Evolutionary conservation across 495 filamentous ascomycete species (phyloP).

Genomic region (Penicillium simplicissimum): DNA sequence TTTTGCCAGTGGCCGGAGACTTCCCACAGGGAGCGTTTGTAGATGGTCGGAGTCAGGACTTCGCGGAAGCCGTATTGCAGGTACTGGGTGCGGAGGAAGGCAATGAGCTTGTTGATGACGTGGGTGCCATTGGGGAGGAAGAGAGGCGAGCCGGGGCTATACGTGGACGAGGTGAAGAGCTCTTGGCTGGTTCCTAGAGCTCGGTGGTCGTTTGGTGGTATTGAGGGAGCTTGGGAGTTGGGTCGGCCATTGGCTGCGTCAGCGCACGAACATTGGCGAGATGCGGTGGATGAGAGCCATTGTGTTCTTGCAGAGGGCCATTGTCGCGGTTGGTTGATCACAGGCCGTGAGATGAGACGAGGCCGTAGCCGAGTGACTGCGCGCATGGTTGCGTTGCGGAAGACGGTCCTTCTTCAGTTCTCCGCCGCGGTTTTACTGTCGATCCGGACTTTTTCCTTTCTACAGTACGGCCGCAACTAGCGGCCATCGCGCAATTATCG

Average conservation of each 20-base stretch:
- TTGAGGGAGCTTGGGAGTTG: slow-evolving; percentile 18
- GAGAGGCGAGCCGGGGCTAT: slow-evolving; percentile 85
- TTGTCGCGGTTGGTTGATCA: slow-evolving; percentile 4
- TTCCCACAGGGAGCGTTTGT: slow-evolving; percentile 88
- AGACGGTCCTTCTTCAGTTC: not conserved
- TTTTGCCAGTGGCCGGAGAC: slow-evolving; percentile 90
- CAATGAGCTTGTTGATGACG: slow-evolving; percentile 82
- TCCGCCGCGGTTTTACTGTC: slow-evolving; percentile 19
- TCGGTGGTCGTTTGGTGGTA: slow-evolving; percentile 62
- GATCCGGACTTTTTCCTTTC: slow-evolving; percentile 14
- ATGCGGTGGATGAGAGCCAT: slow-evolving; percentile 37
- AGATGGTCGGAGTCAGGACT: slow-evolving; percentile 90
- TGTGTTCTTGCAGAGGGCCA: slow-evolving; percentile 19
- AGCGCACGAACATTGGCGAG: slow-evolving; percentile 42
- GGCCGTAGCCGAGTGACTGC: slow-evolving; percentile 26
- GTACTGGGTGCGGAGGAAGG: slow-evolving; percentile 86
- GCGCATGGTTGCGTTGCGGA: slow-evolving; percentile 20
- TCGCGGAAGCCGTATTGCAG: slow-evolving; percentile 85
- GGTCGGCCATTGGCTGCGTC: slow-evolving; percentile 28
- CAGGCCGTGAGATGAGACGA: slow-evolving; percentile 14
- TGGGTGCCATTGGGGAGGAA: slow-evolving; percentile 84
- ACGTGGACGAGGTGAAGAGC: slow-evolving; percentile 74
- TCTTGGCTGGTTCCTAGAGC: slow-evolving; percentile 68
- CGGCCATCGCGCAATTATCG: slow-evolving; percentile 6
- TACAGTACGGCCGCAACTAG: slow-evolving; percentile 8